Percentiles rank a stretch among this genome's conserved stretches.
These are phyloP conservation scores for Coemansia sp. DNA, from an alignment of 192 early-diverging fungal genomes.

Conservation along the genomic window DNA sequence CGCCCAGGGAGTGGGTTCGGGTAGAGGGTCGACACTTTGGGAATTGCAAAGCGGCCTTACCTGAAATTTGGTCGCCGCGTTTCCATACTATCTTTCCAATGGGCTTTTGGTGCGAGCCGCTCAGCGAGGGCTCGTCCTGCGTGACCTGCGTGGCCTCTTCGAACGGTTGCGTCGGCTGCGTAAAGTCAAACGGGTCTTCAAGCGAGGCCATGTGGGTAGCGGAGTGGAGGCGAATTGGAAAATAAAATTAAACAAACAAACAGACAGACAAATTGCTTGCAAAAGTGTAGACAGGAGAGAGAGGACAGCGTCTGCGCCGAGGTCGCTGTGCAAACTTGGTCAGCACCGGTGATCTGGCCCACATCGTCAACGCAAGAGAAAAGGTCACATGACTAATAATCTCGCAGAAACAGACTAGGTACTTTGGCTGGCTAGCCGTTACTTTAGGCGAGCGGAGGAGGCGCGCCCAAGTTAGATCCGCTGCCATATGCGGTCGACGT, in stretches of 20 bases:
- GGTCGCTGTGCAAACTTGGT: no score
- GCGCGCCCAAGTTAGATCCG: background rate
- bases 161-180: conserved; percentile 53
- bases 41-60: conserved; percentile 16
- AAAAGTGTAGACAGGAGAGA: background rate
- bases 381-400: background rate
- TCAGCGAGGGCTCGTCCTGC: conserved; percentile 34
- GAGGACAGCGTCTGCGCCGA: no score
- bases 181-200: conserved; percentile 44
- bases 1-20: no score
- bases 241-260: background rate
- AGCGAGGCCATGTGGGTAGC: conserved; percentile 22
- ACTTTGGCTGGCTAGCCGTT: no score
- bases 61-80: conserved; percentile 30
- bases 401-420: background rate
- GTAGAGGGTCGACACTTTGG: no score
- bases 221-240: no score
- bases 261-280: background rate
- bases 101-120: conserved; percentile 26
- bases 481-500: conserved; percentile 55
- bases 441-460: background rate
- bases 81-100: conserved; percentile 52
- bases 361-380: background rate
- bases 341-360: no score
- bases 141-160: conserved; percentile 46